phyloP scores from a whole-genome alignment of 2,329 filamentous ascomycete genomes.

The Lecanicillium sp. region DNA sequence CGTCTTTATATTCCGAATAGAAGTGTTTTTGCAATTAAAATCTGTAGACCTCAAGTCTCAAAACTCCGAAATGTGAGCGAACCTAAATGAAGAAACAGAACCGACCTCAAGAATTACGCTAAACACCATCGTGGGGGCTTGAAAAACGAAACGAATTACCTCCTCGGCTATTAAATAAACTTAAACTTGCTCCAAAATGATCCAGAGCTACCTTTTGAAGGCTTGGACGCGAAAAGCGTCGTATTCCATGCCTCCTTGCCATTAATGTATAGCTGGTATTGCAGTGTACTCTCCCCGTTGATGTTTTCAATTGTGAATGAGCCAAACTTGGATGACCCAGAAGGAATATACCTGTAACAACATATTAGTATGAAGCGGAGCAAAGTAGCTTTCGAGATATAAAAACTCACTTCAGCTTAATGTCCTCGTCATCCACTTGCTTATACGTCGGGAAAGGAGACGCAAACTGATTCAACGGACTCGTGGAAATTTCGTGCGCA shows the following conservation, averaged over 20 bases:
- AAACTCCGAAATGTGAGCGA: too few relatives aligned
- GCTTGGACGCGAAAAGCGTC: slow-evolving; percentile 37
- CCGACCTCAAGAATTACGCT: too few relatives aligned
- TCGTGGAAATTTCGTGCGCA: slow-evolving; percentile 87
- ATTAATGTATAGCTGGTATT: slow-evolving; percentile 76
- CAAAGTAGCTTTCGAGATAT: too few relatives aligned
- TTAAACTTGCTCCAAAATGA: slow-evolving; percentile 40
- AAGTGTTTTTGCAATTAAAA: too few relatives aligned
- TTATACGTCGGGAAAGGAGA: slow-evolving; percentile 75
- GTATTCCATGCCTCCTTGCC: slow-evolving; percentile 71
- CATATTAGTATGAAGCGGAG: too few relatives aligned
- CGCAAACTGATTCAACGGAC: slow-evolving; percentile 90
- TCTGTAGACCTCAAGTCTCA: too few relatives aligned
- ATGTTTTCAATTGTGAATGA: slow-evolving; percentile 60
- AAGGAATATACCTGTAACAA: slow-evolving; percentile 74
- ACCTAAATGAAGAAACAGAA: too few relatives aligned
- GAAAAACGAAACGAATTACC: not conserved
- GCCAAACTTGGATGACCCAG: slow-evolving; percentile 85
- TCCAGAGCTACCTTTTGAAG: slow-evolving; percentile 10
- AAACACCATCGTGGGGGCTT: too few relatives aligned
- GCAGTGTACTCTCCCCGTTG: slow-evolving; percentile 58
- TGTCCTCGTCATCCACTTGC: slow-evolving; percentile 73
- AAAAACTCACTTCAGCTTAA: slow-evolving; percentile 66
- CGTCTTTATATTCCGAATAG: too few relatives aligned
- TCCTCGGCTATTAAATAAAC: slow-evolving; percentile 2